Conservation (phyloP, 768 basidiomycete species). For the Kwoniella europaea region DNA sequence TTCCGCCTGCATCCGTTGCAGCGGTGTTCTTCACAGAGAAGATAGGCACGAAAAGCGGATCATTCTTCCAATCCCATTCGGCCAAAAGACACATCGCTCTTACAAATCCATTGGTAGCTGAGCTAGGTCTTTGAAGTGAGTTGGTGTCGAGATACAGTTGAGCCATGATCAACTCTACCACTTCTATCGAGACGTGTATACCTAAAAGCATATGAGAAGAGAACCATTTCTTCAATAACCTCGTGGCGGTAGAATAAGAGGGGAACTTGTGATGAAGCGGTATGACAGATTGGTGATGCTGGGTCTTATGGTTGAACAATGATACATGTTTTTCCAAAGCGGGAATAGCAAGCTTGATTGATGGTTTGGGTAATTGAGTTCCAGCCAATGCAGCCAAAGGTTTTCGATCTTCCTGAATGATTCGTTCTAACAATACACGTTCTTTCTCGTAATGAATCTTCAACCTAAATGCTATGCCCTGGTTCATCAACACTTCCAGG, state of each 20-base stretch:
- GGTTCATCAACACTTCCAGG: constrained; percentile 76
- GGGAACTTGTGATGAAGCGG: constrained; percentile 77
- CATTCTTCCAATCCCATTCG: constrained; percentile 73
- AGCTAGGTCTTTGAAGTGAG: constrained; percentile 65
- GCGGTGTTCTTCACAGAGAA: constrained; percentile 59
- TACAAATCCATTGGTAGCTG: constrained; percentile 70
- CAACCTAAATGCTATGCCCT: constrained; percentile 85
- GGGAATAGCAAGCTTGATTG: constrained; percentile 39
- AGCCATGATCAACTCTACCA: constrained; percentile 83
- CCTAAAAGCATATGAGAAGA: constrained; percentile 77
- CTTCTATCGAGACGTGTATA: constrained; percentile 73
- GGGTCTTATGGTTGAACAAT: constrained; percentile 78
- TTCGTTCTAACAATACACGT: constrained; percentile 73
- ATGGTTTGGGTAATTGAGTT: constrained; percentile 43
- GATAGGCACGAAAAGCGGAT: constrained; percentile 72
- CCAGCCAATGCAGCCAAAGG: constrained; percentile 29
- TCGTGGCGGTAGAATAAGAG: constrained; percentile 81
- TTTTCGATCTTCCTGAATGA: constrained; percentile 61
- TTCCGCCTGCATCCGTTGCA: constrained; percentile 13
- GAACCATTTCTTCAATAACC: constrained; percentile 91
- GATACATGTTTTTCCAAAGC: constrained; percentile 63
- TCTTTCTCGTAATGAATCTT: constrained; percentile 89
- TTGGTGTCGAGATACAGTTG: constrained; percentile 71
- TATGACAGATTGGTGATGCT: constrained; percentile 82
- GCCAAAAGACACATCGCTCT: constrained; percentile 72